Percentiles rank a stretch among this genome's conserved stretches.
Evolutionary conservation across 805 yeast species (phyloP).

Genomic region (Candida arabinofermentans): DNA sequence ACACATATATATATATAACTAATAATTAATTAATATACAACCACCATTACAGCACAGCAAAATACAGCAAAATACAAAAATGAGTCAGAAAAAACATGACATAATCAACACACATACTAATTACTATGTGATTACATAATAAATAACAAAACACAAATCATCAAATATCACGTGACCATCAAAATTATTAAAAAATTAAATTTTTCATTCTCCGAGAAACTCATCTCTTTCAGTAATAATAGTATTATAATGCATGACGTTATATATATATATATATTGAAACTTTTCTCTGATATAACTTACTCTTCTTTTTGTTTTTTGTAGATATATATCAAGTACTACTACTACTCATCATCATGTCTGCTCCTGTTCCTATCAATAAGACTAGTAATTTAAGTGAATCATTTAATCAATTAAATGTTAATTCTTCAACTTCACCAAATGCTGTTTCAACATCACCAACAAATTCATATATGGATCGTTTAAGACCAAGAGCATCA

Average conservation of each 20-base stretch:
- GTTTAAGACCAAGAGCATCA: slow-evolving; percentile 38
- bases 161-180: not conserved
- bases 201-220: not conserved
- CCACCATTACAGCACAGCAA: too few species aligned
- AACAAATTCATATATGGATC: slow-evolving; percentile 60
- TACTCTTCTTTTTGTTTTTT: too few species aligned
- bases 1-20: too few species aligned
- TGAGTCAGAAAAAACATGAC: not conserved
- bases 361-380: slow-evolving; percentile 61
- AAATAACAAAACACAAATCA: too few species aligned
- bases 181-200: not conserved
- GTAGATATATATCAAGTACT: too few species aligned
- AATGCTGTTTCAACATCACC: slow-evolving; percentile 83
- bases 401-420: slow-evolving; percentile 47
- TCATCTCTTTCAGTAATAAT: too few species aligned
- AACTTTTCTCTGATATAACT: too few species aligned
- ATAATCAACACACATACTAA: not conserved
- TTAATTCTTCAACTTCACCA: slow-evolving; percentile 46
- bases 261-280: too few species aligned
- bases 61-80: not conserved
- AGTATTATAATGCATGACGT: too few species aligned
- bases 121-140: not conserved
- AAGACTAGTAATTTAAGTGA: slow-evolving; percentile 38
- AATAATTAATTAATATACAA: too few species aligned
- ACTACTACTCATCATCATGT: slow-evolving; percentile 45